A percentile compares a stretch with the other conserved stretches of the same genome.
Evolutionary conservation across 768 basidiomycete genomes (phyloP).

Genomic region (Polyporus arcularius): DNA sequence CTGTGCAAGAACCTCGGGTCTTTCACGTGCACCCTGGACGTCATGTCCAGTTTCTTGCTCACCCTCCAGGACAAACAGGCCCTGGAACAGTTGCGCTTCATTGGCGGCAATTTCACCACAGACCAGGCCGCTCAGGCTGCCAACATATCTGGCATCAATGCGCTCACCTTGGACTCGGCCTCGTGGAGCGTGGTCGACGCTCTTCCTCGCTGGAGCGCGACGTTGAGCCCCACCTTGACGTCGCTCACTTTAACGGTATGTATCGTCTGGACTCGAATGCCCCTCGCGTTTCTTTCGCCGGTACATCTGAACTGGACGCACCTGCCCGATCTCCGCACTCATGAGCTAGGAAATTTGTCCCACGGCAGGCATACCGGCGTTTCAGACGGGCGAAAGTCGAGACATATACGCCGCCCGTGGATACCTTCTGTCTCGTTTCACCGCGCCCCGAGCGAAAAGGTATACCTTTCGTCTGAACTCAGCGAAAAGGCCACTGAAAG

Average conservation of each 20-base stretch:
- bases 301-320: too few species aligned
- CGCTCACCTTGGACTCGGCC: constrained; percentile 56
- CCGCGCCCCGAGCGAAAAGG: too few species aligned
- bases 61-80: constrained; percentile 45
- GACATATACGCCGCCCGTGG: too few species aligned
- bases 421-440: not conserved
- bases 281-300: too few species aligned
- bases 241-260: constrained; percentile 63
- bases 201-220: constrained; percentile 57
- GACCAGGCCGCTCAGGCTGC: constrained; percentile 49
- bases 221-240: constrained; percentile 46
- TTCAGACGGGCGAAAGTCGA: too few species aligned
- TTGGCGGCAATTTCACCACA: constrained; percentile 48
- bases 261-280: constrained; percentile 3
- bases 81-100: constrained; percentile 50
- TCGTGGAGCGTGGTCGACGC: constrained; percentile 62
- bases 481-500: too few species aligned
- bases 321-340: too few species aligned
- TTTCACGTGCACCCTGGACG: constrained; percentile 55
- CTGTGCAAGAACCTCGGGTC: constrained; percentile 53
- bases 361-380: too few species aligned
- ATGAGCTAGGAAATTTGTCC: too few species aligned
- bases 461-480: too few species aligned
- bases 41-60: constrained; percentile 52
- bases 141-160: constrained; percentile 41